Base-by-base conservation (phyloP, 352 stramenopile species). In the Poterioochromonas sp. region DNA sequence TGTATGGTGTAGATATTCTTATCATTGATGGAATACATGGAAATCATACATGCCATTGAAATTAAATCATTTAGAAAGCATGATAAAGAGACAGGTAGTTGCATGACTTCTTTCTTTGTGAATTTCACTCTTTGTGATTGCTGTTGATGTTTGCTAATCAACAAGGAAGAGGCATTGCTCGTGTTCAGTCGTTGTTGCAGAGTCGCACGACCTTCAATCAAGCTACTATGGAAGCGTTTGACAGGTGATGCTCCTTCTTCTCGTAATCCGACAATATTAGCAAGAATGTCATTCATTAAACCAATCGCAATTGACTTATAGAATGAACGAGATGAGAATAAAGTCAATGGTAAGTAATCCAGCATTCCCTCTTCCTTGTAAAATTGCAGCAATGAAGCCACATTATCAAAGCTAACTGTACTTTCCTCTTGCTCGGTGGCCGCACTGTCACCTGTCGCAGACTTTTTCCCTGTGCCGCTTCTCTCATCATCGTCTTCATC, bases 51-150 rank as follows among this genome's bases (percentile, higher is more conserved):
- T 12, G 22, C 37, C 1, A 74, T 20, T 18, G 11, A 54, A 35
- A 74, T n/a, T 8, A 74, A 15, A 54, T 74, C 65, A 51, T 51
- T 51, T 18, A 74, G 15, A 54, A 35, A 58, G n/a, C n/a, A n/a
- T n/a, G n/a, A n/a, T 35, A 74, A 54, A 5, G 20, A 32, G 18
- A 73, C 26, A 15, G 47, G 47, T 26, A 58, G 47, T 15, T 58
- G 47, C 47, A 58, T 26, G 15, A 15, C 15, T 58, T 26, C 15
- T 26, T 26, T 26, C 47, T 58, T 15, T 26, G 47, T 26, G 15
- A 58, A 15, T 15, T 15, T 15, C 47, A 58, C 15, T 26, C 15
- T 58, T 26, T 15, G 47, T 58, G 47, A 26, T 58, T 58, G 47
- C 26, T 26, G 47, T 26, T 58, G 47, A 58, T 26, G 47, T 15